A percentile compares a stretch with the other conserved stretches of the same genome.
phyloP scores from a whole-genome alignment of 1,139 yeast genomes.

The Suhomyces kunorum region DNA sequence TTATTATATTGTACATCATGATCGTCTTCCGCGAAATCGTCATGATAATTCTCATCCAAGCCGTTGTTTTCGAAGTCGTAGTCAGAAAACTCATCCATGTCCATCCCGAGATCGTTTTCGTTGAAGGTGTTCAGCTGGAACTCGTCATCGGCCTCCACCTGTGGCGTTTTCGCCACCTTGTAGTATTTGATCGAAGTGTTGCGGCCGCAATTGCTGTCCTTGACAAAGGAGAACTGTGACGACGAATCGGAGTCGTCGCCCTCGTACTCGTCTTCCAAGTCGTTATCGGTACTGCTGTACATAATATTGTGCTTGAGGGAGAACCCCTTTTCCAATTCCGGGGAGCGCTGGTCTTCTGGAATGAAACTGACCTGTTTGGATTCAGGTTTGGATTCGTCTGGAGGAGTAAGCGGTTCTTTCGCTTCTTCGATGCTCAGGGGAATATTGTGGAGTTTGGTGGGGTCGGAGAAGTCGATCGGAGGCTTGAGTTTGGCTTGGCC shows the following conservation, averaged over 20 bases:
- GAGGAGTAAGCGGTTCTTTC: not conserved
- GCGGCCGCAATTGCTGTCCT: constrained; percentile 55
- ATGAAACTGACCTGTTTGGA: constrained; percentile 22
- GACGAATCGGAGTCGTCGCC: constrained; percentile 33
- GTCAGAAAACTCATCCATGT: constrained; percentile 38
- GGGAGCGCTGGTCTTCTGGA: not conserved
- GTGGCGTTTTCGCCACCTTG: constrained; percentile 34
- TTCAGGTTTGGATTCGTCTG: constrained; percentile 10
- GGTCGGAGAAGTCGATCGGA: constrained; percentile 6
- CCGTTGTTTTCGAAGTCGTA: constrained; percentile 55
- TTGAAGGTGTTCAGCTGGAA: constrained; percentile 23
- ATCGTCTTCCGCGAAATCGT: constrained; percentile 50
- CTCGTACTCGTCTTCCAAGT: constrained; percentile 21
- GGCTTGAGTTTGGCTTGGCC: constrained; percentile 11
- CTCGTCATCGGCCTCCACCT: constrained; percentile 15
- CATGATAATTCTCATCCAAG: constrained; percentile 32
- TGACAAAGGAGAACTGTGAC: constrained; percentile 61
- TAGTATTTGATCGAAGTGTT: constrained; percentile 65
- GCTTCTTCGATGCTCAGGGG: constrained; percentile 4
- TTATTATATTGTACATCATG: constrained; percentile 39
- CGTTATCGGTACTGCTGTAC: constrained; percentile 9
- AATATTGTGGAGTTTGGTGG: not conserved
- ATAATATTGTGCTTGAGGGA: constrained; percentile 4
- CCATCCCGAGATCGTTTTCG: constrained; percentile 35
- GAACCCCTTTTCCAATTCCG: not conserved